A percentile compares a stretch with the other conserved stretches of the same genome.
These are phyloP conservation scores for Cyclocybe cylindracea DNA, from an alignment of 768 basidiomycete genomes.

Conservation along the genomic window DNA sequence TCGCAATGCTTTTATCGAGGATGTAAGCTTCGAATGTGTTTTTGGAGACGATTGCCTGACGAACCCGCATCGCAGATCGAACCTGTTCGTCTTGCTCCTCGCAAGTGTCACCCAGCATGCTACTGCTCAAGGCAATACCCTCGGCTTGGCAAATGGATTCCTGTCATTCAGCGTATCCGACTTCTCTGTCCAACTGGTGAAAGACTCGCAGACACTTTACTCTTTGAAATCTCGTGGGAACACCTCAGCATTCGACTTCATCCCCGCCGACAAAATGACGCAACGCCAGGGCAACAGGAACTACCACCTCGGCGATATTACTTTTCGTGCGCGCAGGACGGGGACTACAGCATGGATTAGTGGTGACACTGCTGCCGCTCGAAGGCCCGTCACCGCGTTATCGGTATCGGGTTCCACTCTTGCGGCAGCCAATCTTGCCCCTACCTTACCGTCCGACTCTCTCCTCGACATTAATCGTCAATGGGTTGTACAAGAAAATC, in stretches of 20 bases:
- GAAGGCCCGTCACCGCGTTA: slow-evolving; percentile 38
- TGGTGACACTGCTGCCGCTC: slow-evolving; percentile 45
- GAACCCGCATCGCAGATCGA: no score
- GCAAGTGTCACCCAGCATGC: slow-evolving; percentile 4
- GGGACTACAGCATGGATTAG: slow-evolving; percentile 47
- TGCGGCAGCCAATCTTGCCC: slow-evolving; percentile 49
- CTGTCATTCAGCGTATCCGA: slow-evolving; percentile 44
- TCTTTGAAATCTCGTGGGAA: slow-evolving; percentile 41
- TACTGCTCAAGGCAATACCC: slow-evolving; percentile 30
- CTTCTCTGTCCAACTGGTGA: slow-evolving; percentile 49
- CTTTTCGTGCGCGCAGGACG: slow-evolving; percentile 47
- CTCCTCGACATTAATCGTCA: slow-evolving; percentile 51
- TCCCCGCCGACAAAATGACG: slow-evolving; percentile 52
- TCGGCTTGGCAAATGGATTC: slow-evolving; percentile 50
- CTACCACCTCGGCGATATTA: slow-evolving; percentile 58
- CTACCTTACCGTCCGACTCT: slow-evolving; percentile 46
- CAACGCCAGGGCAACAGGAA: slow-evolving; percentile 46
- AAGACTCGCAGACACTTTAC: slow-evolving; percentile 57
- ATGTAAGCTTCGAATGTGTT: no score
- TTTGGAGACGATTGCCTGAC: no score
- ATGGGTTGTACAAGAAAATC: slow-evolving; percentile 44
- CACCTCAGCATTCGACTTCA: slow-evolving; percentile 48
- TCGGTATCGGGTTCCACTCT: slow-evolving; percentile 43
- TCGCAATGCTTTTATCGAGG: no score
- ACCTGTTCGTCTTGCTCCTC: not conserved